Conservation (phyloP, 306 rosid genomes). For the Trifolium subterraneum region DNA sequence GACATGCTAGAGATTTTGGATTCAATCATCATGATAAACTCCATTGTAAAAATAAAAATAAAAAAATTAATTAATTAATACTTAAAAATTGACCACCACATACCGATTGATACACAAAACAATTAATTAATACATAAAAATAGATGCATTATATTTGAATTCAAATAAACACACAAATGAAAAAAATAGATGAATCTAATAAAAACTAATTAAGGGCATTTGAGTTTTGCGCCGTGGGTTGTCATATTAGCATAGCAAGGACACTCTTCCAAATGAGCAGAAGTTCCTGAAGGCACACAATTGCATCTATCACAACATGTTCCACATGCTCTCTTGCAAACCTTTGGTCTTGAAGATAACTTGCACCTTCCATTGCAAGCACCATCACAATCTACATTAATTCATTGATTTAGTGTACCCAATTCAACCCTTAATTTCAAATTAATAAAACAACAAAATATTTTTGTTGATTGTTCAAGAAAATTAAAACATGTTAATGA, state of each 20-base stretch:
- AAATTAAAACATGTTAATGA: background rate
- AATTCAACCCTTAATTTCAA: too few relatives aligned
- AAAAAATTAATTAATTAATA: too few relatives aligned
- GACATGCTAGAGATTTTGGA: too few relatives aligned
- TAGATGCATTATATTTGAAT: too few relatives aligned
- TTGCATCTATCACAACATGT: slow-evolving; percentile 58
- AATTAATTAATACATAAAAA: too few relatives aligned
- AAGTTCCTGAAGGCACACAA: slow-evolving; percentile 67
- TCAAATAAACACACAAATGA: too few relatives aligned
- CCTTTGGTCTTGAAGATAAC: slow-evolving; percentile 44
- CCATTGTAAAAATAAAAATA: too few relatives aligned
- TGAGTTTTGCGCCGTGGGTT: slow-evolving; percentile 55
- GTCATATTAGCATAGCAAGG: slow-evolving; percentile 59
- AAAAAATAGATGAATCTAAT: too few relatives aligned
- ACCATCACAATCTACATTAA: slow-evolving; percentile 49
- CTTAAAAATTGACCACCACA: too few relatives aligned
- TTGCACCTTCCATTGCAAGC: slow-evolving; percentile 51
- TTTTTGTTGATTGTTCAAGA: background rate
- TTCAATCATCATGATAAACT: too few relatives aligned
- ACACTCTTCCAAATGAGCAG: slow-evolving; percentile 44
- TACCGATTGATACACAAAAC: too few relatives aligned
- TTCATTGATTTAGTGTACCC: background rate
- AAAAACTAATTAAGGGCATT: slow-evolving; percentile 51
- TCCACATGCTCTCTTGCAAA: slow-evolving; percentile 58
- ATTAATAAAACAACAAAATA: too few relatives aligned